These are phyloP conservation scores for Rhizophagus clarus DNA, from an alignment of 192 early-diverging fungal species.

Conservation along the genomic window DNA sequence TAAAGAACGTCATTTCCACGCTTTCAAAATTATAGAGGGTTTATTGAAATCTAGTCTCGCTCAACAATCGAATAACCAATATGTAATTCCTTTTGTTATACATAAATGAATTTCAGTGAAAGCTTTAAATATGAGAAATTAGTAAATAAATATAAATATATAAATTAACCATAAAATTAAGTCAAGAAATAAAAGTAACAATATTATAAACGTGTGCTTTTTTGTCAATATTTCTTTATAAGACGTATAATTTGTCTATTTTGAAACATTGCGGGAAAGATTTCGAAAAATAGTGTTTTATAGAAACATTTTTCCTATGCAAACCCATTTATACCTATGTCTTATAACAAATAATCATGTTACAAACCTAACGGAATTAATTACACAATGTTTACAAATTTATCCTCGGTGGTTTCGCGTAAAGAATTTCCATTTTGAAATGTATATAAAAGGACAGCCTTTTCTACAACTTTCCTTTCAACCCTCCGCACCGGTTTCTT, in stretches of 20 bases:
- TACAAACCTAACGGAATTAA: background rate
- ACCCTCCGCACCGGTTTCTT: background rate
- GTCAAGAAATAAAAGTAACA: no score
- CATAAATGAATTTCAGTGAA: background rate
- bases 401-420: background rate
- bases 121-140: background rate
- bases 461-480: background rate
- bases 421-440: background rate
- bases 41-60: background rate
- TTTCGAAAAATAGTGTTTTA: background rate
- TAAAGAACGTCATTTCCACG: no score
- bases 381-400: background rate
- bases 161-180: no score
- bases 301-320: background rate
- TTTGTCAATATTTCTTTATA: no score
- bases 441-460: background rate
- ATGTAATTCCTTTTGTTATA: background rate
- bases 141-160: no score
- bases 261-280: background rate
- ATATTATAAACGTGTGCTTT: no score
- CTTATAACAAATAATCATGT: no score
- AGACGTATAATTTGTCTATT: no score
- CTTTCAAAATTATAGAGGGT: background rate
- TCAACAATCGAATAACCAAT: background rate
- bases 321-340: background rate